A percentile compares a stretch with the other conserved stretches of the same genome.
Conservation (phyloP, 2,329 filamentous ascomycete genomes). For the Exophiala xenobiotica region DNA sequence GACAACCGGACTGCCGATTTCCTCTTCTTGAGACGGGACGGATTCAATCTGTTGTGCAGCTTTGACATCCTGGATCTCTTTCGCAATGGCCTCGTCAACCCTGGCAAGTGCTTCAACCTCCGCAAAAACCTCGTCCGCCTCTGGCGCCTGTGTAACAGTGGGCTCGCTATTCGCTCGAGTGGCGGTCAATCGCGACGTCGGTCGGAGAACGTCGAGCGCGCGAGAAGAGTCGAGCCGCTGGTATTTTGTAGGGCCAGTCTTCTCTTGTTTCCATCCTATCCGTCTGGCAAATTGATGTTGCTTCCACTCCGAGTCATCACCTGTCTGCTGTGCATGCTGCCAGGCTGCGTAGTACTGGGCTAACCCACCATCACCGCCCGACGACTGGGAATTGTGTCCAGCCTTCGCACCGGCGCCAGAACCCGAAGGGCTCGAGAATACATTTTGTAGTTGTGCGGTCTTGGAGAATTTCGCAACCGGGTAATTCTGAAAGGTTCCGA, state of each 20-base stretch:
- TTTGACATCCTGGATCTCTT: conserved; percentile 67
- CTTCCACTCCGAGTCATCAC: conserved; percentile 77
- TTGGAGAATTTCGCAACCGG: conserved; percentile 53
- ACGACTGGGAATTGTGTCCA: conserved; percentile 54
- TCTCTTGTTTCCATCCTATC: conserved; percentile 75
- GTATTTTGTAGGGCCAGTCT: conserved; percentile 40
- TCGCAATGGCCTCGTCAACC: conserved; percentile 79
- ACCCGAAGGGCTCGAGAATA: conserved; percentile 64
- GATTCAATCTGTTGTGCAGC: conserved; percentile 34
- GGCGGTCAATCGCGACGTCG: conserved; percentile 31
- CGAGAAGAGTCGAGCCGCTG: conserved; percentile 29
- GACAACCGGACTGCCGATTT: conserved; percentile 32
- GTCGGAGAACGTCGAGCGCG: conserved; percentile 26
- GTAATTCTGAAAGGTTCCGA: conserved; percentile 54
- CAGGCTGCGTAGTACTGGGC: conserved; percentile 91
- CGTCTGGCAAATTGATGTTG: conserved; percentile 86
- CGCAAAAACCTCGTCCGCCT: conserved; percentile 50
- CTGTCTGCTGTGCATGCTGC: conserved; percentile 71
- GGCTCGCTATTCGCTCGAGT: conserved; percentile 55
- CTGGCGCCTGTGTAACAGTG: conserved; percentile 61
- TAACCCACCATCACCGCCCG: conserved; percentile 62
- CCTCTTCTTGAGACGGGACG: conserved; percentile 29
- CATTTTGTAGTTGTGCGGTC: conserved; percentile 69
- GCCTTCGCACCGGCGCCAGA: conserved; percentile 53
- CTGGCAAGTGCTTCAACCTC: conserved; percentile 63